Conservation (phyloP, 2,329 filamentous ascomycete genomes). For the Talaromyces marneffei region DNA sequence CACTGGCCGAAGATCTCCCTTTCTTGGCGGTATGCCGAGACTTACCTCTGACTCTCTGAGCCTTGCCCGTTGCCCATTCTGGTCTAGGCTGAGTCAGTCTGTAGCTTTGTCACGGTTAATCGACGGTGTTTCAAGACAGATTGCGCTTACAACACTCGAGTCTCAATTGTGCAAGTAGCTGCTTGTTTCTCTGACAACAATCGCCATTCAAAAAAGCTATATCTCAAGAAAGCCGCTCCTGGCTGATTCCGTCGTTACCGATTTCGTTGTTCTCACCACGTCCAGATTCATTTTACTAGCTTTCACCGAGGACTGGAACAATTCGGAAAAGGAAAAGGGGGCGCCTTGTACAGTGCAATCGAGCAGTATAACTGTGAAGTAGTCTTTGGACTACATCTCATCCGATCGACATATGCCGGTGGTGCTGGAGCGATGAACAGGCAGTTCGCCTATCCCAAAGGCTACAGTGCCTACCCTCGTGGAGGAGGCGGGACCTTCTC, state of each 20-base stretch:
- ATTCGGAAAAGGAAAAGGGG: neutral
- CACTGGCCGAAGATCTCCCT: neutral
- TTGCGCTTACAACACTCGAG: neutral
- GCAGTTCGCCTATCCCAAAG: constrained; percentile 80
- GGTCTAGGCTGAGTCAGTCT: neutral
- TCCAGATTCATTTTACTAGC: neutral
- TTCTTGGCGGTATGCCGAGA: neutral
- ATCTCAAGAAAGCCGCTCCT: too few species aligned
- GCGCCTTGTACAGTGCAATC: neutral
- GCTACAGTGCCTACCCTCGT: constrained; percentile 62
- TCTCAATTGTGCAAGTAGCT: neutral
- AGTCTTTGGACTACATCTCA: neutral
- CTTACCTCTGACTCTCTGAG: neutral
- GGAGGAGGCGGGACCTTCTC: constrained; percentile 67
- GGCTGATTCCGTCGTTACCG: neutral
- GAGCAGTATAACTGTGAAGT: neutral
- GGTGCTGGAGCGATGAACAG: constrained; percentile 66
- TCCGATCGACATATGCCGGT: constrained; percentile 26
- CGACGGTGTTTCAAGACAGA: neutral
- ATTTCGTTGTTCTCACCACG: neutral
- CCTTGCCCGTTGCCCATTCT: neutral
- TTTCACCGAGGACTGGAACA: neutral
- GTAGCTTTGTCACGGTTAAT: neutral
- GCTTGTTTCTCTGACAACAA: neutral
- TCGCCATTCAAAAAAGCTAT: neutral